Base-by-base conservation (phyloP, 2,329 filamentous ascomycete genomes). In the Phialemoniopsis sp. region DNA sequence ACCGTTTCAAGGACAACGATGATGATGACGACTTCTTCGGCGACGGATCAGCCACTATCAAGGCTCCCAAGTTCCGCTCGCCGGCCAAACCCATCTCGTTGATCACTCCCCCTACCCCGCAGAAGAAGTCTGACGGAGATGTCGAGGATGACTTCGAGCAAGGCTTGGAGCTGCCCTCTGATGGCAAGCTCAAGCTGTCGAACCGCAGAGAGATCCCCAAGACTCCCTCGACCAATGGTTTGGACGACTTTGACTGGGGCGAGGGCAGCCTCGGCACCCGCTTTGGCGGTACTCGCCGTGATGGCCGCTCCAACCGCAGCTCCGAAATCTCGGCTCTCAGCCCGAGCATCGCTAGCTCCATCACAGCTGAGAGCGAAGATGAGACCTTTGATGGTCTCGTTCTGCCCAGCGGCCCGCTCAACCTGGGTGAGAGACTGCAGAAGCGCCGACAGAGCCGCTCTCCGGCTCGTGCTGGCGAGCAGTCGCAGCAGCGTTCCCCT, bases 221-320 rank as follows among this genome's bases (percentile, higher is more conserved):
- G 53, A 82, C 80, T 4, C 78, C 82, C 5, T 71, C 73, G 13
- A 61, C 69, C 21, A 76, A 73, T 46, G 66, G 68, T 37, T 62
- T 70, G 43, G 88, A 95, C 38, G 90, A 95, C 45, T 81, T 95
- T 50, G 90, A 96, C 56, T 95, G 91, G 86, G 88, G 86, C 38
- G 93, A 97, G 63, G 90, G 89, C 40, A 96, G 90, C 58, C 72
- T 96, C 43, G 89, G 91, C 30, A 95, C 91, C 33, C 80, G 91
- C 41, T 91, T 90, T 63, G 90, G 87, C 30, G 91, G 91, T 33
- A 95, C 89, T 13, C 78, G 82, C 48, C 81, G 88, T 52, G 88
- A 91, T 54, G 77, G 74, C n/a, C 80, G 80, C 31, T 90, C 88
- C 36, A 82, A 82, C 53, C 82, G 88, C 53, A 93, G 88, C 66